Evolutionary conservation across 2,329 filamentous ascomycete genomes (phyloP).

Genomic region (Magnaporthiopsis rhizophila): DNA sequence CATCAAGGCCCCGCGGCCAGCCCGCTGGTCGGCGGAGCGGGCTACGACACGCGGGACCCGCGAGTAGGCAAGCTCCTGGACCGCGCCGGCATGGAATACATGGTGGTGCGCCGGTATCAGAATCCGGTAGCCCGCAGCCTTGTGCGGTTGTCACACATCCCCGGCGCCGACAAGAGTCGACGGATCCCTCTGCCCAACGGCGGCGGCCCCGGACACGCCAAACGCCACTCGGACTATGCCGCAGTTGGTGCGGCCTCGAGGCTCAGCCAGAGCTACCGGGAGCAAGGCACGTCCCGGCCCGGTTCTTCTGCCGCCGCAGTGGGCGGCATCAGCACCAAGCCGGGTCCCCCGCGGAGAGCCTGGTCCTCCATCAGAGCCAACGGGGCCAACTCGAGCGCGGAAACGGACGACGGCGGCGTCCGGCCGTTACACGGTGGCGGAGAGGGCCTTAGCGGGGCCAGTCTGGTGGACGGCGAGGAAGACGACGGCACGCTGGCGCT

Average conservation of each 20-base stretch:
- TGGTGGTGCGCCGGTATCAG: constrained; percentile 65
- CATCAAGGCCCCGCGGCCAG: constrained; percentile 22
- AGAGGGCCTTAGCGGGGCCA: constrained; percentile 39
- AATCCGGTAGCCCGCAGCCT: constrained; percentile 62
- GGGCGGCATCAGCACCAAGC: constrained; percentile 8
- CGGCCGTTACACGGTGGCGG: constrained; percentile 22
- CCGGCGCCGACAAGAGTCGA: constrained; percentile 41
- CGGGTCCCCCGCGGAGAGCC: constrained; percentile 10
- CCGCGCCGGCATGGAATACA: constrained; percentile 63
- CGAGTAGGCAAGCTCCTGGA: constrained; percentile 59
- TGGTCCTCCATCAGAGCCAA: constrained; percentile 12
- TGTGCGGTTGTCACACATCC: constrained; percentile 41
- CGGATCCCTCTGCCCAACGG: constrained; percentile 37
- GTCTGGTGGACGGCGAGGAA: constrained; percentile 34
- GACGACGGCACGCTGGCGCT: constrained; percentile 43
- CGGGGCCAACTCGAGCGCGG: constrained; percentile 32
- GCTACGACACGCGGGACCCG: constrained; percentile 54
- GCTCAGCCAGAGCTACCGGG: constrained; percentile 31
- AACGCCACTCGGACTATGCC: constrained; percentile 17
- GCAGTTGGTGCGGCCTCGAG: constrained; percentile 20
- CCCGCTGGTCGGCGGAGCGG: constrained; percentile 42
- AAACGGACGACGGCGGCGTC: constrained; percentile 32
- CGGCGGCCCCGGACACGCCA: constrained; percentile 16
- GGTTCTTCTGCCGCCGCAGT: constrained; percentile 7
- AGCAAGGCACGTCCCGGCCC: constrained; percentile 14